A percentile compares a stretch with the other conserved stretches of the same genome.
These are phyloP conservation scores for Puya raimondii DNA, from an alignment of 176 grass and related monocot genomes.

Conservation along the genomic window DNA sequence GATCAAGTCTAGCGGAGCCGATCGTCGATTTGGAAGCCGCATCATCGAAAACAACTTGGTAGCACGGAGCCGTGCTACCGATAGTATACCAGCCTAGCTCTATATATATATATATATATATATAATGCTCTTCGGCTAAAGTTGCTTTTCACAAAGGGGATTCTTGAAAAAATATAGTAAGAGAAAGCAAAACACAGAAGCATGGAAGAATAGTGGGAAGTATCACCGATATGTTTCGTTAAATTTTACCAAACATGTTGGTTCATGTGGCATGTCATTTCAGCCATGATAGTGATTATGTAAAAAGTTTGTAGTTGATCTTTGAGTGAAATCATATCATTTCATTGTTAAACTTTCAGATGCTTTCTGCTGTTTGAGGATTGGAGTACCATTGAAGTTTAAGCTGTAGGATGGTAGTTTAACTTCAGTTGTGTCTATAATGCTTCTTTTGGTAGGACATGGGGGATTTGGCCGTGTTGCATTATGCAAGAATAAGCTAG, in stretches of 20 bases:
- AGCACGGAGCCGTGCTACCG: too few relatives aligned
- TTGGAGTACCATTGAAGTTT: background rate
- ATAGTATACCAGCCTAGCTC: too few relatives aligned
- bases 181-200: too few relatives aligned
- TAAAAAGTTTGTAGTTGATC: background rate
- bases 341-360: background rate
- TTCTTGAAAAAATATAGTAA: too few relatives aligned
- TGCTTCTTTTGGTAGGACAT: slow-evolving; percentile 37
- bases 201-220: too few relatives aligned
- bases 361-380: background rate
- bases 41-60: too few relatives aligned
- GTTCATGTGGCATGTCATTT: background rate
- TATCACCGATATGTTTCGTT: background rate
- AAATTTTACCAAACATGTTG: background rate
- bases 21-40: too few relatives aligned
- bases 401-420: background rate
- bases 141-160: too few relatives aligned
- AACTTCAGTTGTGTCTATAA: background rate
- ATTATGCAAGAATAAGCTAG: slow-evolving; percentile 87
- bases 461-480: slow-evolving; percentile 86
- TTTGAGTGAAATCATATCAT: background rate
- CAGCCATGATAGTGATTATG: background rate
- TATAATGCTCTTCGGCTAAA: too few relatives aligned
- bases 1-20: too few relatives aligned
- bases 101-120: too few relatives aligned